Evolutionary conservation across 495 filamentous ascomycete genomes (phyloP), one percentile per base, ranked within the genome.

Genomic region (Paragyromitra xinjiangensis): DNA sequence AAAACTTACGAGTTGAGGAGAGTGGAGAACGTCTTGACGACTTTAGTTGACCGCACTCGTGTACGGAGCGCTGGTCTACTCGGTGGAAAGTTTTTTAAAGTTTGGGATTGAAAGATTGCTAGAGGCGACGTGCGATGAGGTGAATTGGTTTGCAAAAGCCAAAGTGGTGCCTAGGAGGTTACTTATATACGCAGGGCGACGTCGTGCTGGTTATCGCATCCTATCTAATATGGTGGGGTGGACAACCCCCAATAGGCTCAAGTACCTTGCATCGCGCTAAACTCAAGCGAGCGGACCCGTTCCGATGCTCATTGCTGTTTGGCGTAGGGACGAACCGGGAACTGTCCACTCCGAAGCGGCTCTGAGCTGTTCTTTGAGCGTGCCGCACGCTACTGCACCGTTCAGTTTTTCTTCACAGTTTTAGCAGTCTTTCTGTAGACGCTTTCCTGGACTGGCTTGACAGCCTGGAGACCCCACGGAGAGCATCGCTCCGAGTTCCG

Each of bases 11-110:
- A 94, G 89, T 94, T 93, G 69, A 95, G 88, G 77, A 94, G 89
- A 86, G 93, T 95, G 87, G 92, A 93, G 89, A 93, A 95, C 92
- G 91, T 94, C 84, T 91, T 94, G 92, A 85, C 90, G 88, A 85
- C 86, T 84, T 82, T 83, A 70, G 77, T 83, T 83, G 88, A 89
- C 85, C 88, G 87, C 88, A 84, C 85, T 85, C 81, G 78, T 81
- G 81, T 72, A 78, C 66, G 68, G 81, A 80, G 87, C 86, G 84
- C 85, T 86, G 86, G 88, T 88, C 87, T 81, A 69, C 42, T 77
- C 62, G 12, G 24, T 78, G 51, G 12, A 61, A 71, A 22, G 48
- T 8, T 8, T 44, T 44, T 68, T 69, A 64, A 79, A 77, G 73
- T 44, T 79, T 79, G 34, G 29, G 16, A 65, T 8, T 50, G 48